Evolutionary conservation across 129 eudicot species (phyloP).

Genomic region (Flaveria robusta): DNA sequence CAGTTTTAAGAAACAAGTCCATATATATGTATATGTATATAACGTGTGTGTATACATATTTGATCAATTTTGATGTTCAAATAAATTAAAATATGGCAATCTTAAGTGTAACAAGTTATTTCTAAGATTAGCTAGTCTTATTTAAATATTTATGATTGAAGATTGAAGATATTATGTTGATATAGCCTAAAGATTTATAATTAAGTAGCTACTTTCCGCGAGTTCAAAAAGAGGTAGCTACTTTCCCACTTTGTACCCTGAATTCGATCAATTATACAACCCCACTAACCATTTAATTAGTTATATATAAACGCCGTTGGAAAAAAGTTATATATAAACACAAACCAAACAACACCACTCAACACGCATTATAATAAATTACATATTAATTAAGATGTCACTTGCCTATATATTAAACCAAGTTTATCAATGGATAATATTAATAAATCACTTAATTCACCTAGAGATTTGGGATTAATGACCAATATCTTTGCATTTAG

Average conservation of each 20-base stretch:
- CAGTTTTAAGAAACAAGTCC: too few relatives aligned
- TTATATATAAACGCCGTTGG: background rate
- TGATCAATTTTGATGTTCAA: background rate
- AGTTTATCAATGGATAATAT: conserved; percentile 37
- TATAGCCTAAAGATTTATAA: background rate
- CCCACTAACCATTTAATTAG: conserved; percentile 25
- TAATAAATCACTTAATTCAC: conserved; percentile 15
- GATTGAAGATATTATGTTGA: background rate
- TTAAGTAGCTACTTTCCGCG: conserved; percentile 17
- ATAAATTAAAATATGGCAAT: background rate
- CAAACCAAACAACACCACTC: conserved; percentile 38
- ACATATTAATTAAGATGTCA: conserved; percentile 25
- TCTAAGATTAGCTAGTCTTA: background rate
- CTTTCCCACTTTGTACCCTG: conserved; percentile 34
- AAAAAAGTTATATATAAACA: background rate
- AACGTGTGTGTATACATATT: background rate
- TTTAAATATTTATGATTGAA: background rate
- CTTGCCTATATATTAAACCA: conserved; percentile 21
- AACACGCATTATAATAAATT: conserved; percentile 26
- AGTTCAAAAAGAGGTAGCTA: background rate
- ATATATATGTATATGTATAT: too few relatives aligned
- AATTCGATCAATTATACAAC: conserved; percentile 19
- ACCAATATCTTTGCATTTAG: too few relatives aligned
- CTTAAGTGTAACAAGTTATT: too few relatives aligned
- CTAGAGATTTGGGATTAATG: background rate